Evolutionary conservation across 139 green algal species (phyloP).

Genomic region (Eudorina sp.): DNA sequence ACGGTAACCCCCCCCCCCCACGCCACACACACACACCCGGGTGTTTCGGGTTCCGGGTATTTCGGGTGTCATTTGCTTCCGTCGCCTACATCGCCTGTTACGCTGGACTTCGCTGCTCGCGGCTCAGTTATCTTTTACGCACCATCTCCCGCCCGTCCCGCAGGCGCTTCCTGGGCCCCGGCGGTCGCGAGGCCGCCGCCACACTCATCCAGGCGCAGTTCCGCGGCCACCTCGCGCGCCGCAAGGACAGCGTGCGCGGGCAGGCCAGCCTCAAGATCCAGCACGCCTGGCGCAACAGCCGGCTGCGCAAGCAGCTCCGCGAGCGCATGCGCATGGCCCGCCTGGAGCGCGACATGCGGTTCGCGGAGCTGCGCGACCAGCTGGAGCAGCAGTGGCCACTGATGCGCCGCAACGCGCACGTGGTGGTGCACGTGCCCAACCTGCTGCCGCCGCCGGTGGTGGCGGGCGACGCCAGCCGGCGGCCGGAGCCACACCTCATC

Average conservation of each 20-base stretch:
- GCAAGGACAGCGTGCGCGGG: conserved; percentile 35
- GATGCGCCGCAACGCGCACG: conserved; percentile 60
- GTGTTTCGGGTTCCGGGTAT: no score
- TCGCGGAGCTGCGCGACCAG: conserved; percentile 50
- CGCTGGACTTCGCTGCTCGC: no score
- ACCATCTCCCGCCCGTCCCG: no score
- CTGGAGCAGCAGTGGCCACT: conserved; percentile 46
- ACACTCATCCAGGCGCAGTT: conserved; percentile 68
- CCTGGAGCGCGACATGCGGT: conserved; percentile 42
- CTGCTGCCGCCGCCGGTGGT: conserved; percentile 45
- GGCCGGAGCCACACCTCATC: conserved; percentile 37
- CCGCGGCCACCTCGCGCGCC: conserved; percentile 60
- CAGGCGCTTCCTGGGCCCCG: conserved; percentile 63
- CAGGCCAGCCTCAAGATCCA: conserved; percentile 61
- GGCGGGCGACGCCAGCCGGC: not conserved
- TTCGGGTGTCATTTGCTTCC: no score
- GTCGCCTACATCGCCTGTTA: no score
- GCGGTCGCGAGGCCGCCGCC: conserved; percentile 56
- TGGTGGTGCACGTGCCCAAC: conserved; percentile 74
- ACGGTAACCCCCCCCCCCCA: no score
- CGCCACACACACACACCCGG: no score
- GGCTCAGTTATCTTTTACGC: no score
- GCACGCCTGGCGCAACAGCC: conserved; percentile 55
- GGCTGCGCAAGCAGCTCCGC: conserved; percentile 45
- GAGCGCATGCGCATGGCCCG: conserved; percentile 49